These are phyloP conservation scores for Narthecium ossifragum DNA, from an alignment of 106 monocot species.

Conservation along the genomic window DNA sequence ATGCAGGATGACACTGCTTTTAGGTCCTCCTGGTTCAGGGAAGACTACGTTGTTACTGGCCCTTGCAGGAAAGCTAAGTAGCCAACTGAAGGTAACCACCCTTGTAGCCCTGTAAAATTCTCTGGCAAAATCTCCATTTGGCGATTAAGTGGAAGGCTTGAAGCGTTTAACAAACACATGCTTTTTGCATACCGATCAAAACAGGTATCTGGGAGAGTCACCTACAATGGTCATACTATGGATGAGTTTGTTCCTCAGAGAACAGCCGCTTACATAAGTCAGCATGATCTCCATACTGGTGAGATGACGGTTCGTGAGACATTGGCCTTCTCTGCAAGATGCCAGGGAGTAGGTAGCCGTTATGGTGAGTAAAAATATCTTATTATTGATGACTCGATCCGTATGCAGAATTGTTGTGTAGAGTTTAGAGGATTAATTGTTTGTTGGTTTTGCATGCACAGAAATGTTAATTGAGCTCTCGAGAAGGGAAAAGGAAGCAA, in stretches of 20 bases:
- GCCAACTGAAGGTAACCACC: background rate
- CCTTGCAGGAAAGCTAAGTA: background rate
- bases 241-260: conserved; percentile 18
- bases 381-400: too few species aligned
- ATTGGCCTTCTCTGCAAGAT: conserved; percentile 17
- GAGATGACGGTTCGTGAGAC: conserved; percentile 24
- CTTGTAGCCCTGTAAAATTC: background rate
- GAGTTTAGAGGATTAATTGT: too few species aligned
- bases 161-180: too few species aligned
- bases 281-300: conserved; percentile 17
- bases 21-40: background rate
- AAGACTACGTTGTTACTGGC: background rate
- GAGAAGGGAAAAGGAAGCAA: conserved; percentile 22
- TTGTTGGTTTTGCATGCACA: too few species aligned
- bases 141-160: background rate
- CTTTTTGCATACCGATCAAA: background rate
- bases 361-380: conserved; percentile 10
- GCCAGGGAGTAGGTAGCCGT: conserved; percentile 22
- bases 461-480: conserved; percentile 25
- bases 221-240: conserved; percentile 24
- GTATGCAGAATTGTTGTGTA: too few species aligned
- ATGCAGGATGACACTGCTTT: background rate
- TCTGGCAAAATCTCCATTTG: background rate
- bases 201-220: conserved; percentile 11
- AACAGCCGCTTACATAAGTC: conserved; percentile 16